Evolutionary conservation across 2,329 filamentous ascomycete species (phyloP).

Genomic region (Fusarium sp.): DNA sequence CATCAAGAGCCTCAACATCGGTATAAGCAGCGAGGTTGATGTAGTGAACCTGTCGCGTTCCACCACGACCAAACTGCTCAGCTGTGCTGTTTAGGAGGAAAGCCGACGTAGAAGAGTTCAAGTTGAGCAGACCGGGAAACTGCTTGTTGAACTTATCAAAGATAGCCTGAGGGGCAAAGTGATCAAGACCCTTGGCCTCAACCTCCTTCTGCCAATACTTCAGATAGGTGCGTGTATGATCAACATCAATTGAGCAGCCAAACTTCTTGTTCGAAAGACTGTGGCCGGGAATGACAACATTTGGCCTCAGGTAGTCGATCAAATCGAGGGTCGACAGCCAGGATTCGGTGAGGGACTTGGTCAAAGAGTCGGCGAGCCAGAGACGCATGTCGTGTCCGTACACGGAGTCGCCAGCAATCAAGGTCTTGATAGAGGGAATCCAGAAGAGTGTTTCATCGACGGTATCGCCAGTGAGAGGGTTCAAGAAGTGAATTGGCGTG

Average conservation of each 20-base stretch:
- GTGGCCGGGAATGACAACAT: not conserved
- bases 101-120: not conserved
- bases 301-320: not conserved
- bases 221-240: not conserved
- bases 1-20: not conserved
- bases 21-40: not conserved
- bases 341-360: not conserved
- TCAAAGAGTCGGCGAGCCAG: not conserved
- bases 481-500: not conserved
- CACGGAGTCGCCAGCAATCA: not conserved
- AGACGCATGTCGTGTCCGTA: not conserved
- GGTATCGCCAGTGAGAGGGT: accelerated
- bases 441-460: not conserved
- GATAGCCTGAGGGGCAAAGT: not conserved
- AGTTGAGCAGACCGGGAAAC: not conserved
- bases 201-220: not conserved
- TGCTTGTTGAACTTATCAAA: not conserved
- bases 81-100: not conserved
- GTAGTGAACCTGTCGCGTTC: not conserved
- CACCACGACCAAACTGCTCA: not conserved
- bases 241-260: not conserved
- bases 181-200: not conserved
- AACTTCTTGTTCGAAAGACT: not conserved
- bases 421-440: not conserved
- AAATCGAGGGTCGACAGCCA: not conserved